Conservation (phyloP, 257 asterid species). For the Nicotiana benthamiana region DNA sequence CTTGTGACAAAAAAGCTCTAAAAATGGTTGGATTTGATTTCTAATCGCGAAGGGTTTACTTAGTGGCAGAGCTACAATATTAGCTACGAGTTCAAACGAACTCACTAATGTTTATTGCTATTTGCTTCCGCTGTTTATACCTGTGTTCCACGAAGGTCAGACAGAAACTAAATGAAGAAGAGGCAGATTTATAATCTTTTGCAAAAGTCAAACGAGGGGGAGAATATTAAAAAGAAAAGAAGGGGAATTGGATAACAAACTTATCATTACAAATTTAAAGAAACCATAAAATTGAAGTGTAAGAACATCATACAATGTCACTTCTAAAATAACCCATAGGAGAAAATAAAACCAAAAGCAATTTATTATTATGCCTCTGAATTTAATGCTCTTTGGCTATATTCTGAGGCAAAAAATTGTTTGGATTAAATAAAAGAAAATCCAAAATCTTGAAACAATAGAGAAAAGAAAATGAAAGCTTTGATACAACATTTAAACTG, state of each 20-base stretch:
- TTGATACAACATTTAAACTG: not conserved
- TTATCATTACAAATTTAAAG: not conserved
- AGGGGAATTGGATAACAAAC: not conserved
- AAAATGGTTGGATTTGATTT: too few relatives aligned
- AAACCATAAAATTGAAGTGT: not conserved
- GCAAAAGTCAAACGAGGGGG: too few relatives aligned
- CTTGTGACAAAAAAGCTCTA: too few relatives aligned
- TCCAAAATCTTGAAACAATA: not conserved
- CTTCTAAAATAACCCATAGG: not conserved
- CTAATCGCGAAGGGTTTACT: too few relatives aligned
- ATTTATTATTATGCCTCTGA: not conserved
- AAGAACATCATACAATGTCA: not conserved
- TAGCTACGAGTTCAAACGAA: too few relatives aligned
- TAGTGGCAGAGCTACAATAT: too few relatives aligned
- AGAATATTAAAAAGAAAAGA: too few relatives aligned
- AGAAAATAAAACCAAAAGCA: not conserved
- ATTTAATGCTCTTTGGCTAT: not conserved
- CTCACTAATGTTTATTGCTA: too few relatives aligned
- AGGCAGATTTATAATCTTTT: too few relatives aligned
- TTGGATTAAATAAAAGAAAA: not conserved
- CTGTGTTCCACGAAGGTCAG: too few relatives aligned
- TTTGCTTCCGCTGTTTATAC: too few relatives aligned
- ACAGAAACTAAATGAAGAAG: too few relatives aligned
- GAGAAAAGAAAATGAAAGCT: not conserved
- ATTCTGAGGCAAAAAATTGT: not conserved